Base-by-base conservation (phyloP, 1,284 basidiomycete species). In the Apiotrichum akiyoshidainum region DNA sequence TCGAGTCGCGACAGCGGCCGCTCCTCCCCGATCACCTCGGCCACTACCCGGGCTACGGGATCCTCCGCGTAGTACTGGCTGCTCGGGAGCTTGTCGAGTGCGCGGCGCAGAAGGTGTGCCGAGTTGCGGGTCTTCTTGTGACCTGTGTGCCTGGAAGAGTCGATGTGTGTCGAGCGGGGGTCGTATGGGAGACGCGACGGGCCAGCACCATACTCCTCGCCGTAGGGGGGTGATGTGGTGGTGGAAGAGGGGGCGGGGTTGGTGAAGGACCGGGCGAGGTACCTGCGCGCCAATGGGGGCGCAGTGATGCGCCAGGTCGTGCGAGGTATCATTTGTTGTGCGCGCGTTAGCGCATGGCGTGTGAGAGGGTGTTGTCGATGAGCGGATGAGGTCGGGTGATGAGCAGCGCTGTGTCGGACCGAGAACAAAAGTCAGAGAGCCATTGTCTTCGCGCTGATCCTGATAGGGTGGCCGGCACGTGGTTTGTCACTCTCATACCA, bases 101-200 rank as follows among this genome's bases (percentile, higher is more conserved):
- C 19, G 13, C 19, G 37, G 22, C 49, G 49, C 13, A 50, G 37
- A 10, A 9, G 35, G 39, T 39, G 37, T 17, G 49, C 49, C 49
- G 49, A 50, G 13, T 40, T 14, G 37, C 49, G 42, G 7, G 42
- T 44, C 17, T 19, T 41, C n/a, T 19, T 44, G 19, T 19, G 16
- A 33, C 22, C 37, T 13, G 26, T 37, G 41, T 17, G 22, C 26
- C 26, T 31, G 26, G 26, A 31, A 31, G 26, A 31, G 22, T 34
- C 19, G 13, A 37, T 37, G 26, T 4, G 7, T 21, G 21, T 46
- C 26, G 48, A 21, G 34, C 51, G 57, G 16, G 65, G 59, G 48
- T 60, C 46, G 49, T 74, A 74, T 6, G 72, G 71, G 9, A 70
- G 26, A 13, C 70, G 48, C 2, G 72, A 74, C 1, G 72, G 72